Base-by-base conservation (phyloP, 345 rosid genomes). In the Nephelium lappaceum region DNA sequence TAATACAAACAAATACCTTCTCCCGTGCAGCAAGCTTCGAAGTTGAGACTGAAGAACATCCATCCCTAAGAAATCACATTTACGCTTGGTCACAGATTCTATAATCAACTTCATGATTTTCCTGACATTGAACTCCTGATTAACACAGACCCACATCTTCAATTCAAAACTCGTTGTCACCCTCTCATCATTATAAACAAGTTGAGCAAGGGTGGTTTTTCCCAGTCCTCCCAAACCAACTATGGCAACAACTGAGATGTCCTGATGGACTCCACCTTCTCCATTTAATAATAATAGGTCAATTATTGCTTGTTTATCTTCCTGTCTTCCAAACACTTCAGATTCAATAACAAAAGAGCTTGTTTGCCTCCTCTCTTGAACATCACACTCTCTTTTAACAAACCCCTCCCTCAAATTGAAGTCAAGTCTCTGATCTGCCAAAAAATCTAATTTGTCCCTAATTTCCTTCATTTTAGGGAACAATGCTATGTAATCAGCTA, bases 211-310 rank as follows among this genome's bases (percentile, higher is more conserved):
- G 5, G 84, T 82, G 6, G 76, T 82, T 47, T 82, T 78, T 31
- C 84, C 81, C 18, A 78, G 63, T 23, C 81, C 84, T 6, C 77
- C 81, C 19, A 78, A 62, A 18, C 82, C 82, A 5, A 78, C 82
- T 8, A 75, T 71, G 14, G 85, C 23, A 23, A 78, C 24, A 18
- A 72, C 73, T 2, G 47, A 65, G 14, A 65, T 11, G 18, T 47
- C 47, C 15, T 9, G 18, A 4, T 42, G 9, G 55, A 49, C 55
- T 49, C 55, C n/a, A 51, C 8, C 6, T 53, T 0, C n/a, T 53
- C 58, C 58, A 53, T 53, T 53, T 16, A 0, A 53, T 16, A 53
- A 53, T 1, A 53, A 6, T 14, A 23, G 45, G n/a, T 62, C 21
- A 15, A 66, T 36, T 8, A 66, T 66, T 11, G 18, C 27, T 11